These are phyloP conservation scores for Cucumis melo DNA, from an alignment of 306 rosid species.

Conservation along the genomic window DNA sequence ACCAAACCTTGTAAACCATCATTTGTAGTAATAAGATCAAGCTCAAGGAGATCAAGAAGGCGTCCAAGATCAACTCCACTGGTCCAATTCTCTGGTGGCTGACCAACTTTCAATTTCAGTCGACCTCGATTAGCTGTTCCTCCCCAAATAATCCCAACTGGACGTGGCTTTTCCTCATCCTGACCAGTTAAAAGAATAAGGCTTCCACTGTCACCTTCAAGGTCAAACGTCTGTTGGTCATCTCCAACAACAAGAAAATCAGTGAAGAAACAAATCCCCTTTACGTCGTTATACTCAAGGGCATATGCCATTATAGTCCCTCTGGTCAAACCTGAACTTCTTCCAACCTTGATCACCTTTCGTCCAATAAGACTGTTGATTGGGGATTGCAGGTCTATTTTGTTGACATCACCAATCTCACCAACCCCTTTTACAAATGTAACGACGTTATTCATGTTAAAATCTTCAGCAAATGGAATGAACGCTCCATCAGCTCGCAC, in stretches of 20 bases:
- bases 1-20: conserved; percentile 76
- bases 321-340: conserved; percentile 91
- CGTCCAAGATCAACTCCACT: conserved; percentile 99
- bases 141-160: conserved; percentile 98
- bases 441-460: conserved; percentile 48
- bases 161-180: conserved; percentile 65
- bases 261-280: conserved; percentile 94
- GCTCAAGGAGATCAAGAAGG: conserved; percentile 87
- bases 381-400: conserved; percentile 86
- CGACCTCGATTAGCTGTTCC: conserved; percentile 98
- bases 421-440: conserved; percentile 79
- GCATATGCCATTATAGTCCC: conserved; percentile 97
- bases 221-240: conserved; percentile 94
- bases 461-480: conserved; percentile 86
- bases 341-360: conserved; percentile 89
- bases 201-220: conserved; percentile 99
- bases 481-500: conserved; percentile 99
- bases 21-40: conserved; percentile 73
- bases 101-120: conserved; percentile 77
- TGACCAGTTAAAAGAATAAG: conserved; percentile 80
- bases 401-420: conserved; percentile 75
- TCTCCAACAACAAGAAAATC: conserved; percentile 99
- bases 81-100: conserved; percentile 96
- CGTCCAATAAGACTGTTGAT: conserved; percentile 84
- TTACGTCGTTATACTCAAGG: conserved; percentile 90